These are phyloP conservation scores for Pseudevernia furfuracea DNA, from an alignment of 495 filamentous ascomycete genomes.

Conservation along the genomic window DNA sequence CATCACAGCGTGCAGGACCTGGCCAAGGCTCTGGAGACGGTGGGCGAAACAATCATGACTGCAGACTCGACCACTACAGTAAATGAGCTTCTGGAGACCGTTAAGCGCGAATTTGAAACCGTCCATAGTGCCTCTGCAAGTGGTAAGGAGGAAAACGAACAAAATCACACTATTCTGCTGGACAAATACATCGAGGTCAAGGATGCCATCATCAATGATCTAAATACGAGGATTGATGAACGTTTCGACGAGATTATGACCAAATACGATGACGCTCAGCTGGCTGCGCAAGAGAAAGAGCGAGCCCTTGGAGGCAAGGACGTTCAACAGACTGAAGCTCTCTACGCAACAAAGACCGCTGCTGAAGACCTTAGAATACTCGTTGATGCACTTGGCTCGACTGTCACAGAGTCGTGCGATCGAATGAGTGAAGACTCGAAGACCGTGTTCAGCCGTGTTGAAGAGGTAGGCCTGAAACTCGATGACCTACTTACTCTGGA, in stretches of 20 bases:
- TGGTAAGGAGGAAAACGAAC: conserved; percentile 64
- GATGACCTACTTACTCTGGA: conserved; percentile 64
- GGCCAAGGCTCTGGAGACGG: conserved; percentile 52
- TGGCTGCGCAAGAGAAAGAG: conserved; percentile 59
- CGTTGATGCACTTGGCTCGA: conserved; percentile 75
- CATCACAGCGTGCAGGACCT: conserved; percentile 47
- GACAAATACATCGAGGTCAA: conserved; percentile 60
- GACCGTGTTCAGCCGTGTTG: conserved; percentile 70
- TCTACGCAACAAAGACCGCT: conserved; percentile 64
- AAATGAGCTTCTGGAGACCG: conserved; percentile 69
- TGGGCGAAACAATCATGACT: conserved; percentile 53
- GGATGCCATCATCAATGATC: conserved; percentile 47
- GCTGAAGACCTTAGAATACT: conserved; percentile 78
- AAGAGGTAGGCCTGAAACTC: conserved; percentile 64
- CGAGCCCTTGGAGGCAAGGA: conserved; percentile 60
- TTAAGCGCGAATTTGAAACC: conserved; percentile 76
- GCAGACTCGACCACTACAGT: conserved; percentile 55
- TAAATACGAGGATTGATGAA: conserved; percentile 65
- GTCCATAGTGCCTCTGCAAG: conserved; percentile 60
- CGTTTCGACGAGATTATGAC: conserved; percentile 66
- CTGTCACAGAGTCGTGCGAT: conserved; percentile 74
- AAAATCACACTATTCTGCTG: conserved; percentile 62
- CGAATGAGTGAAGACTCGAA: conserved; percentile 78
- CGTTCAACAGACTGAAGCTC: conserved; percentile 55
- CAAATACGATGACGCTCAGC: conserved; percentile 77